These are phyloP conservation scores for Mycena pura DNA, from an alignment of 768 basidiomycete genomes.

Conservation along the genomic window DNA sequence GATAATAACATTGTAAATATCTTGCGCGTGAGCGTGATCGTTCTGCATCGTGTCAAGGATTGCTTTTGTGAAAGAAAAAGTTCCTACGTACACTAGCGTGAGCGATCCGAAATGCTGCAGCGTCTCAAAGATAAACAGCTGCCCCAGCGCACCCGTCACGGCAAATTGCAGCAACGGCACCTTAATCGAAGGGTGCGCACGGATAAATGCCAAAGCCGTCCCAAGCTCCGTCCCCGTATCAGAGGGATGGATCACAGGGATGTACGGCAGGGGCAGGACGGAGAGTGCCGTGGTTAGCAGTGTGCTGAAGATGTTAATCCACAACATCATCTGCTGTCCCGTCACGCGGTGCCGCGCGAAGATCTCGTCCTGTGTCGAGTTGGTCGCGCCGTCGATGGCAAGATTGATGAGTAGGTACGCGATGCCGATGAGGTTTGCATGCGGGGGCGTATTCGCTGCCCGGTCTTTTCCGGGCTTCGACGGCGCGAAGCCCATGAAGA, in stretches of 20 bases:
- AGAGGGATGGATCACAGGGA: conserved; percentile 82
- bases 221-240: conserved; percentile 67
- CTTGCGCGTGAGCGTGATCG: conserved; percentile 95
- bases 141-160: conserved; percentile 90
- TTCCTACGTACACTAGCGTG: conserved; percentile 85
- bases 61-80: conserved; percentile 3
- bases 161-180: conserved; percentile 84
- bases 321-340: conserved; percentile 99
- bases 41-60: conserved; percentile 52
- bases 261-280: conserved; percentile 77
- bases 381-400: conserved; percentile 89
- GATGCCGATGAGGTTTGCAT: conserved; percentile 73
- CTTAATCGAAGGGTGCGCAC: conserved; percentile 76
- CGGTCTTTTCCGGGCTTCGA: conserved; percentile 45
- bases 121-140: conserved; percentile 98
- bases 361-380: conserved; percentile 97
- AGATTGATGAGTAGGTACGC: conserved; percentile 85
- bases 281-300: conserved; percentile 72
- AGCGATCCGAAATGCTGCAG: conserved; percentile 89
- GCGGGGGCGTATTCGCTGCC: conserved; percentile 41
- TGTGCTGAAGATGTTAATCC: conserved; percentile 91
- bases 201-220: conserved; percentile 75
- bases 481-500: conserved; percentile 89
- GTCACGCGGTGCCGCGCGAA: conserved; percentile 75
- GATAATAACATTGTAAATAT: conserved; percentile 98